Conservation (phyloP, 495 filamentous ascomycete genomes). For the Neurospora africana region DNA sequence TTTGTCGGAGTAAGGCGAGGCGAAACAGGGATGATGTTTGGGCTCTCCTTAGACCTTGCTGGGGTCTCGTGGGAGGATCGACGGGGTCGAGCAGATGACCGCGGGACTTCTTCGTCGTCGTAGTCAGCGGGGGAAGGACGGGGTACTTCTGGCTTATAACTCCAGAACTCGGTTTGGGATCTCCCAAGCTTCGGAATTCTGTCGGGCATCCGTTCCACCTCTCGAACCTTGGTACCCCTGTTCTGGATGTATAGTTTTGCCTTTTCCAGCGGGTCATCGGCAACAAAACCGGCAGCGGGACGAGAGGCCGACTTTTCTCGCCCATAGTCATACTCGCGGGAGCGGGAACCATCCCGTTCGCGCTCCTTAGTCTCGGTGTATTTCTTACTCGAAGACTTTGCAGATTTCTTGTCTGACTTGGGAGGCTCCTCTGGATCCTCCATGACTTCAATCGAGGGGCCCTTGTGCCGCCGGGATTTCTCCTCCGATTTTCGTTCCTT, state of each 20-base stretch:
- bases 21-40: conserved; percentile 17
- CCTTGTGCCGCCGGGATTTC: conserved; percentile 20
- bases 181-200: background rate
- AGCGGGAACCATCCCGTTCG: conserved; percentile 20
- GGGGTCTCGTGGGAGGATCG: conserved; percentile 32
- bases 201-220: background rate
- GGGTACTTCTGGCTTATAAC: conserved; percentile 21
- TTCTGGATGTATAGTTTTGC: background rate
- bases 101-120: conserved; percentile 15
- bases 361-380: conserved; percentile 21
- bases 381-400: conserved; percentile 29
- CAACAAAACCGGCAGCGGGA: background rate
- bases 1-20: conserved; percentile 7
- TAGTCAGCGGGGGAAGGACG: conserved; percentile 26
- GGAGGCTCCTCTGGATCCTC: conserved; percentile 17
- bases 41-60: conserved; percentile 22
- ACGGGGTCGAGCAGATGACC: conserved; percentile 22
- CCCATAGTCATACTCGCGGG: conserved; percentile 16
- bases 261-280: background rate
- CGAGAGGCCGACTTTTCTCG: conserved; percentile 22
- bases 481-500: conserved; percentile 27
- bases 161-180: conserved; percentile 6
- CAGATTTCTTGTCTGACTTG: conserved; percentile 28
- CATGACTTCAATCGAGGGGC: conserved; percentile 18
- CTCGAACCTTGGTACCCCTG: background rate